Evolutionary conservation across 23 red algal genomes (phyloP).

Genomic region (Gracilaria gracilis): DNA sequence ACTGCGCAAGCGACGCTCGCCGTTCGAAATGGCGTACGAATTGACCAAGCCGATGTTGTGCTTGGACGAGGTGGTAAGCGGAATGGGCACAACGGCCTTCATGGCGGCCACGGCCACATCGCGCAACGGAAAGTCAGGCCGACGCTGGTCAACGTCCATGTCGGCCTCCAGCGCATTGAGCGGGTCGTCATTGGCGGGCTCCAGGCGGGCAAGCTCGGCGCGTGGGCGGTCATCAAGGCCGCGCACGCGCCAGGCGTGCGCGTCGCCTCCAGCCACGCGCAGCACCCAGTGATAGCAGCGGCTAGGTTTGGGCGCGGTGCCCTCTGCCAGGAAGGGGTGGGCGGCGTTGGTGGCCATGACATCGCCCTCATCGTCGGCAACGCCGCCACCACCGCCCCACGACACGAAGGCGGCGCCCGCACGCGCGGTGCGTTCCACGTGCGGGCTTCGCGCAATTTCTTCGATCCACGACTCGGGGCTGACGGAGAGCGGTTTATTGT

Average conservation of each 20-base stretch:
- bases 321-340: slow-evolving; percentile 32
- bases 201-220: slow-evolving; percentile 77
- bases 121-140: slow-evolving; percentile 22
- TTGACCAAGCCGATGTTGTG: slow-evolving; percentile 71
- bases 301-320: slow-evolving; percentile 61
- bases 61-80: slow-evolving; percentile 62
- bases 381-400: slow-evolving; percentile 86
- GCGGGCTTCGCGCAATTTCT: slow-evolving; percentile 81
- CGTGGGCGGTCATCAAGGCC: slow-evolving; percentile 82
- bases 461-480: slow-evolving; percentile 73
- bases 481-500: neutral
- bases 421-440: slow-evolving; percentile 69
- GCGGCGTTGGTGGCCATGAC: slow-evolving; percentile 67
- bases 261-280: slow-evolving; percentile 51
- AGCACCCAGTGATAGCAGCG: slow-evolving; percentile 75
- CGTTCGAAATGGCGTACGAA: slow-evolving; percentile 83
- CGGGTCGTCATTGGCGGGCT: slow-evolving; percentile 61
- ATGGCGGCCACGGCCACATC: slow-evolving; percentile 54
- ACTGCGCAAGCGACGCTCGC: slow-evolving; percentile 77
- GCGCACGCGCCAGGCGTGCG: slow-evolving; percentile 72
- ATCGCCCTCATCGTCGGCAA: slow-evolving; percentile 84
- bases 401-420: slow-evolving; percentile 70
- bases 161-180: slow-evolving; percentile 37
- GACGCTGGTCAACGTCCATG: slow-evolving; percentile 23
- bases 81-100: slow-evolving; percentile 65